Evolutionary conservation across 164 flowering plant genomes (phyloP), one percentile per base, ranked within the genome.

Genomic region (grape (Vitis vinifera)): DNA sequence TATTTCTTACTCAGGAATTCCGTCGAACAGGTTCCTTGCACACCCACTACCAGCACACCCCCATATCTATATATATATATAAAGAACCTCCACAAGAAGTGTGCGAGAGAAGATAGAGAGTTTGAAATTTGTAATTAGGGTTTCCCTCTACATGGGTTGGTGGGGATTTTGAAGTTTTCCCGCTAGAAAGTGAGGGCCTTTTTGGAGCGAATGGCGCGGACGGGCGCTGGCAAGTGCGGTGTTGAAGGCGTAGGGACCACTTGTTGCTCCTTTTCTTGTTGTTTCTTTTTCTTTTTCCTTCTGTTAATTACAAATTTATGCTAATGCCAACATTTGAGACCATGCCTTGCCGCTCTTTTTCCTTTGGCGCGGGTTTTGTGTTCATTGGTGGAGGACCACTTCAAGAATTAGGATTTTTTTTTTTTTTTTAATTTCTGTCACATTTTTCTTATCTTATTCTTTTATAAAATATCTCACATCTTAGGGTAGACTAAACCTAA

Each of bases 1-100:
- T 15, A 31, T 29, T 23, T 66, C 57, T 49, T 65, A 10, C 31
- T 66, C 55, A 48, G 77, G 80, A 81, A 53, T 83, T 80, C 75
- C 73, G 72, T 79, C 85, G 80, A 82, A 81, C 86, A 79, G 79
- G 49, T 77, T 47, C 13, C 1, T 72, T 50, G 68, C 76, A 56
- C 68, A 16, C 14, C 16, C 16, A 61, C 11, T 31, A 37, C 7
- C 44, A 37, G 7, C 44, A 37, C 44, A 37, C 44, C 44, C 6
- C 44, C 44, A 3, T 37, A 31, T 31, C 1, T 31, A 31, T 31
- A 31, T 31, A 37, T 37, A 37, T 37, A 37, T 37, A 37, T 37
- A 37, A 37, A 37, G 44, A 37, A 0, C 7, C 44, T 3, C 7
- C 44, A 37, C 44, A 37, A 37, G 44, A 37, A 37, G 44, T 37